Evolutionary conservation across 2,329 filamentous ascomycete species (phyloP).

Genomic region (Phialophora macrospora): DNA sequence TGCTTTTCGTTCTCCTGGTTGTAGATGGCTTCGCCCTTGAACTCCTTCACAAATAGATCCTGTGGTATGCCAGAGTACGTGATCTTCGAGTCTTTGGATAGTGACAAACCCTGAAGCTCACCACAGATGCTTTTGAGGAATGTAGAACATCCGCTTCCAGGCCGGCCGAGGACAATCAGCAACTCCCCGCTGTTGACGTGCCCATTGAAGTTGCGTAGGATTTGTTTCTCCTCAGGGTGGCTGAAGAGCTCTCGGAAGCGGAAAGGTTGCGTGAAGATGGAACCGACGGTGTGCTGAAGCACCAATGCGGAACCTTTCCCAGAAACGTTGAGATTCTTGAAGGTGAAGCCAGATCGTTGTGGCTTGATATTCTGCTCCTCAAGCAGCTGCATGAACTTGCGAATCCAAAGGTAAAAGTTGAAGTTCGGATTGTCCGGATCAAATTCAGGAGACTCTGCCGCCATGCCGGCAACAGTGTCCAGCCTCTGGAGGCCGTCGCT

Average conservation of each 20-base stretch:
- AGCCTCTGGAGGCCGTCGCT: conserved; percentile 23
- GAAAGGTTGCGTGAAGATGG: conserved; percentile 63
- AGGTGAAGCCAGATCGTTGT: conserved; percentile 60
- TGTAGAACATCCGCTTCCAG: conserved; percentile 73
- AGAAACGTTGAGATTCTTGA: conserved; percentile 68
- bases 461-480: conserved; percentile 36
- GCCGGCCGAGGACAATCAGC: conserved; percentile 70
- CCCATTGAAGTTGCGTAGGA: conserved; percentile 60
- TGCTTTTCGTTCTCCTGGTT: conserved; percentile 61
- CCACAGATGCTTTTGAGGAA: conserved; percentile 83
- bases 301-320: conserved; percentile 69
- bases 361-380: conserved; percentile 27
- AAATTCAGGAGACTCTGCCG: conserved; percentile 29
- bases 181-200: conserved; percentile 59
- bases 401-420: conserved; percentile 35
- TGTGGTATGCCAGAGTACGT: conserved; percentile 75
- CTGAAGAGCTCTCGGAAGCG: conserved; percentile 62
- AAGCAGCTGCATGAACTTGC: conserved; percentile 32
- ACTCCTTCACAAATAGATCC: conserved; percentile 53
- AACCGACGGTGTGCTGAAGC: conserved; percentile 69
- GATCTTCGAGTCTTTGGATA: conserved; percentile 72
- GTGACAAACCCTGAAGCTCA: conserved; percentile 77
- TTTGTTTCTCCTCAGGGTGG: conserved; percentile 59
- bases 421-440: conserved; percentile 33
- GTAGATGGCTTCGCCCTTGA: conserved; percentile 60